A percentile compares a stretch with the other conserved stretches of the same genome.
Evolutionary conservation across 2,329 filamentous ascomycete species (phyloP).

Genomic region (Stemphylium beticola): DNA sequence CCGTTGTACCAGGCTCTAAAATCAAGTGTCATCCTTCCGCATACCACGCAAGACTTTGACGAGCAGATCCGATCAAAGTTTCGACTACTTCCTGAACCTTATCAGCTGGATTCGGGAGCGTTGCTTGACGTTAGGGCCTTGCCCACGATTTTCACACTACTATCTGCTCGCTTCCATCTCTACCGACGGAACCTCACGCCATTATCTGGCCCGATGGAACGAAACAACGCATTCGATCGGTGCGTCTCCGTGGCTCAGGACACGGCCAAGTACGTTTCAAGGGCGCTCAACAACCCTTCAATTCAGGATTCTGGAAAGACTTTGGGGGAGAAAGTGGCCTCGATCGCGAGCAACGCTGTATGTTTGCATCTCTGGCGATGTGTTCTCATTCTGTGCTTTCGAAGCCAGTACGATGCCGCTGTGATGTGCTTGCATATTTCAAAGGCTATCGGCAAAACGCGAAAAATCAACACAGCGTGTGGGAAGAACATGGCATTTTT

Average conservation of each 20-base stretch:
- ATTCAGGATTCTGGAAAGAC: slow-evolving; percentile 32
- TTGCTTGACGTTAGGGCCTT: slow-evolving; percentile 76
- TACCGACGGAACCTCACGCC: slow-evolving; percentile 89
- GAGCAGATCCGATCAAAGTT: slow-evolving; percentile 78
- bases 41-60: slow-evolving; percentile 79
- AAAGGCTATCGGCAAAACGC: slow-evolving; percentile 71
- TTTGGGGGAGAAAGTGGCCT: slow-evolving; percentile 65
- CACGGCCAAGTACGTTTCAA: slow-evolving; percentile 76
- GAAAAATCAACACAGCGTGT: slow-evolving; percentile 77
- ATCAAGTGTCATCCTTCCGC: slow-evolving; percentile 65
- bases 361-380: slow-evolving; percentile 89
- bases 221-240: slow-evolving; percentile 75
- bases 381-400: slow-evolving; percentile 77
- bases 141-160: slow-evolving; percentile 76
- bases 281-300: slow-evolving; percentile 61
- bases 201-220: slow-evolving; percentile 67
- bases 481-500: slow-evolving; percentile 86
- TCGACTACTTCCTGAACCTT: slow-evolving; percentile 74
- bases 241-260: slow-evolving; percentile 78
- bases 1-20: slow-evolving; percentile 74
- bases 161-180: slow-evolving; percentile 82
- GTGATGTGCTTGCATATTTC: slow-evolving; percentile 74
- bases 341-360: slow-evolving; percentile 74
- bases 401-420: slow-evolving; percentile 74
- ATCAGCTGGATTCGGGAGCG: slow-evolving; percentile 69